Evolutionary conservation across 2,329 filamentous ascomycete species (phyloP).

Genomic region (Ophiostoma angusticollis): DNA sequence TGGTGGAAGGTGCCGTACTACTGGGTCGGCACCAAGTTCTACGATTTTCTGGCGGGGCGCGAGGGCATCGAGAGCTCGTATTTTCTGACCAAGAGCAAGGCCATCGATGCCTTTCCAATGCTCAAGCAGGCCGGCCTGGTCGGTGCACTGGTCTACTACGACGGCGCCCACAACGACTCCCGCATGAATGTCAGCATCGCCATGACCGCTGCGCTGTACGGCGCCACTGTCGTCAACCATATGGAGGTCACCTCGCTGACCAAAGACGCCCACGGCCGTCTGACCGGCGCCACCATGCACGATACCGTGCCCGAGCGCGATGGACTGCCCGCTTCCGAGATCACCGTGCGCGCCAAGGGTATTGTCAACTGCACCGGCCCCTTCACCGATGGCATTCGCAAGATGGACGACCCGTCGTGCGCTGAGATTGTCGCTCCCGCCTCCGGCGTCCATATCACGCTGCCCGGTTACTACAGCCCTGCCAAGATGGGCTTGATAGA

Average conservation of each 20-base stretch:
- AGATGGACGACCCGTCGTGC: slow-evolving; percentile 62
- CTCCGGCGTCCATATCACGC: slow-evolving; percentile 67
- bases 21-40: slow-evolving; percentile 59
- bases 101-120: slow-evolving; percentile 67
- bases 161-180: slow-evolving; percentile 77
- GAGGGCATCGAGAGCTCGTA: slow-evolving; percentile 78
- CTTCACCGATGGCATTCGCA: slow-evolving; percentile 66
- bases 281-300: slow-evolving; percentile 56
- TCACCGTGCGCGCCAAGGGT: slow-evolving; percentile 64
- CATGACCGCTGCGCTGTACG: slow-evolving; percentile 68
- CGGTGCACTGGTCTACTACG: slow-evolving; percentile 73
- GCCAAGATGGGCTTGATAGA: slow-evolving; percentile 73
- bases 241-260: slow-evolving; percentile 63
- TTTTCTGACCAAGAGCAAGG: slow-evolving; percentile 65
- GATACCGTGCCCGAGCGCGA: slow-evolving; percentile 43
- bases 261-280: slow-evolving; percentile 56
- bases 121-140: slow-evolving; percentile 59
- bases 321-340: slow-evolving; percentile 38
- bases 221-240: slow-evolving; percentile 68
- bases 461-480: slow-evolving; percentile 69
- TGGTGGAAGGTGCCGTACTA: slow-evolving; percentile 75
- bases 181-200: slow-evolving; percentile 77
- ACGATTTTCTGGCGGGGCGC: slow-evolving; percentile 67
- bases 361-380: slow-evolving; percentile 76
- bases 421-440: slow-evolving; percentile 67